Base-by-base conservation (phyloP, 2,329 filamentous ascomycete genomes). In the Gremmenia infestans region DNA sequence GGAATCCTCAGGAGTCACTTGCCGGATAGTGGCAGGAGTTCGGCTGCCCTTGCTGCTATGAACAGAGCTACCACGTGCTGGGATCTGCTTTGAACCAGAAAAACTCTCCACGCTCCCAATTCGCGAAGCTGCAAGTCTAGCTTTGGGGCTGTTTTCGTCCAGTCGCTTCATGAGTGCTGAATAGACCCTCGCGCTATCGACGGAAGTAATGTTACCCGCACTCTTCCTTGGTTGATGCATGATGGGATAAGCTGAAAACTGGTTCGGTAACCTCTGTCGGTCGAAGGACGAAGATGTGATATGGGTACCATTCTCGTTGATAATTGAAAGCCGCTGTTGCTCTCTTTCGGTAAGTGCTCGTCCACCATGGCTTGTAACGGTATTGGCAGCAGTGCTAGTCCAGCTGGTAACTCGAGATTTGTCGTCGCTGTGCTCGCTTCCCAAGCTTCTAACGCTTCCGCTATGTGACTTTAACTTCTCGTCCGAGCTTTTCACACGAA, bases 351-450 rank as follows among this genome's bases (percentile, higher is more conserved):
- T 37, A 23, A 58, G 61, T 28, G 54, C 22, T 53, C 56, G 59
- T 5, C 49, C 32, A 17, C 53, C 52, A 43, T 62, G 75, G 56
- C 73, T 77, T 56, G 68, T 81, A 5, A 77, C 71, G 2, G 81
- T 78, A 55, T 78, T 78, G 1, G 77, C 75, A 1, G 80, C 81
- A 0, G 86, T 88, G 58, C 83, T 82, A 4, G 80, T 81, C 87
- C 87, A 90, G 68, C 87, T 91, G 2, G 86, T 89, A 50, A 89
- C 81, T 22, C 86, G 74, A n/a, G 84, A 87, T 60, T 74, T 81
- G 19, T 82, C 78, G 40, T 81, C 78, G 46, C 62, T 14, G 70
- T 73, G 1, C 64, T 65, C 50, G 71, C 71, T 42, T 69, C 70
- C 63, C 2, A 79, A 60, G 57, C 77, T 83, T 57, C 79, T 79